Evolutionary conservation across 192 early-diverging fungal species (phyloP), one percentile per base, ranked within the genome.

Genomic region (Rhizophagus clarus): DNA sequence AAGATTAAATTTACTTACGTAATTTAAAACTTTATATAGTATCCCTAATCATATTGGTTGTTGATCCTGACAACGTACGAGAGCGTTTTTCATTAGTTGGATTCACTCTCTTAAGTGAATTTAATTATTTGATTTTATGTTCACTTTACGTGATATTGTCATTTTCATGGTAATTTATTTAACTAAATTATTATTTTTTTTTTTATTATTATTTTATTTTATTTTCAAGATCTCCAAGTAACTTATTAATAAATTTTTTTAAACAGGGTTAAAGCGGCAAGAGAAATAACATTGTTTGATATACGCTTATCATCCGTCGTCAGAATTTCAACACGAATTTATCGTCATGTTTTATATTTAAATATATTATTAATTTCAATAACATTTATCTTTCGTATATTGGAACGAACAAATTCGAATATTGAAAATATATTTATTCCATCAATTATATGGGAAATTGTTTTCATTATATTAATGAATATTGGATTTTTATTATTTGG

Each of bases 241-340:
- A n/a, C 42, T 40, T n/a, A 37, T 11, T 69, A 69, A 20, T 40
- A 7, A 37, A 37, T 9, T 37, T 37, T 70, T 17, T 70, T 70
- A 37, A 45, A 37, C 15, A 70, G 68, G 68, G 22, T 40, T 37
- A 70, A n/a, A 70, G 68, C 68, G 2, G 34, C 68, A 3, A 40
- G 22, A 70, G 68, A 70, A 70, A 70, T 70, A 70, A 70, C 34
- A 22, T n/a, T n/a, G n/a, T 70, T 37, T 37, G 68, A 70, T 40
- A 32, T 15, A 22, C 17, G n/a, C 3, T 34, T 70, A 42, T 70
- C 22, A 70, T 10, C 68, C 5, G 2, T n/a, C 22, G 29, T 70
- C 29, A 31, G 34, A 70, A 37, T 70, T n/a, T 22, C 34, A 37
- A 37, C 68, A 70, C 31, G 34, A 8, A 10, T 32, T 70, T 34